Percentiles rank a stretch among this genome's conserved stretches.
Conservation (phyloP, 345 rosid species). For the Gossypium stocksii region DNA sequence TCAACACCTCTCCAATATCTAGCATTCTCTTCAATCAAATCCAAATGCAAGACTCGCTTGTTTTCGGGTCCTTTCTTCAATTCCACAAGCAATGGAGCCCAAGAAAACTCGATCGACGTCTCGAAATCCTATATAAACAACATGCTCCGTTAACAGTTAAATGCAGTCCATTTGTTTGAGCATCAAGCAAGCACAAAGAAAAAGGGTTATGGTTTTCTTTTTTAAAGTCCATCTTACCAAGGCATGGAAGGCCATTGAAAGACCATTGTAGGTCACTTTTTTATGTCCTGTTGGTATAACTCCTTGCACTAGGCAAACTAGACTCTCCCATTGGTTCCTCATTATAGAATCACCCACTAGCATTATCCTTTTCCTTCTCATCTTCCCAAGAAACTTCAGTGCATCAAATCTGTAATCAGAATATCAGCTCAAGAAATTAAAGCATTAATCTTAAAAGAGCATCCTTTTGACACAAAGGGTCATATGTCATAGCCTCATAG, state of each 20-base stretch:
- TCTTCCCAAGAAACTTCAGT: slow-evolving; percentile 65
- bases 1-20: slow-evolving; percentile 83
- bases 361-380: slow-evolving; percentile 83
- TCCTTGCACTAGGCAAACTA: slow-evolving; percentile 86
- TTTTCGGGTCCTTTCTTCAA: slow-evolving; percentile 48
- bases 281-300: slow-evolving; percentile 69
- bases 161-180: neutral
- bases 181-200: neutral
- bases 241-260: slow-evolving; percentile 85
- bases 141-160: neutral
- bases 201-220: neutral
- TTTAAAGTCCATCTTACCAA: slow-evolving; percentile 34
- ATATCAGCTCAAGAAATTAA: neutral
- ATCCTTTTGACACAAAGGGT: no score
- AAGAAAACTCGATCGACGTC: slow-evolving; percentile 73
- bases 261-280: slow-evolving; percentile 65
- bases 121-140: slow-evolving; percentile 59
- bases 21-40: slow-evolving; percentile 85
- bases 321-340: slow-evolving; percentile 99
- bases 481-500: no score
- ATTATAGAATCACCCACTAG: slow-evolving; percentile 91
- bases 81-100: slow-evolving; percentile 96
- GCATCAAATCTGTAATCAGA: slow-evolving; percentile 68
- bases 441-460: neutral
- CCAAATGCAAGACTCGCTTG: slow-evolving; percentile 75